A percentile compares a stretch with the other conserved stretches of the same genome.
phyloP scores from a whole-genome alignment of 2,329 filamentous ascomycete genomes.

The Xylaria sp. region DNA sequence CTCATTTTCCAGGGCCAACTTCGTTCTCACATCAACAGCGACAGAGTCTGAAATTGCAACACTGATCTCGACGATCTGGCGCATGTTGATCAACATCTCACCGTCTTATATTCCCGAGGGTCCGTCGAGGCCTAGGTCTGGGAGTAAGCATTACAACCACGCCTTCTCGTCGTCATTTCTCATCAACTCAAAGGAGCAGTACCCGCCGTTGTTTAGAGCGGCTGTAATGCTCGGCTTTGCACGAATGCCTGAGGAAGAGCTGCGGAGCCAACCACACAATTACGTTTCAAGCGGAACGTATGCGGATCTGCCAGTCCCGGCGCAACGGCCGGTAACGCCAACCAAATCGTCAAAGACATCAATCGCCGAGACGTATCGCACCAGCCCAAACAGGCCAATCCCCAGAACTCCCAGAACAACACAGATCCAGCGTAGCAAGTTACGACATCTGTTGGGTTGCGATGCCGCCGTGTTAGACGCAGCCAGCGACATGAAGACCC shows the following conservation, averaged over 20 bases:
- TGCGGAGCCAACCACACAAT: constrained; percentile 10
- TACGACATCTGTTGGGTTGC: constrained; percentile 42
- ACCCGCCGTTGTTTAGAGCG: constrained; percentile 40
- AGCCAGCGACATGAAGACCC: not conserved
- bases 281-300: constrained; percentile 36
- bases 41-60: constrained; percentile 63
- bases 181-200: constrained; percentile 36
- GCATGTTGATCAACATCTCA: constrained; percentile 58
- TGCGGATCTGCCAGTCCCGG: constrained; percentile 20
- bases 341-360: constrained; percentile 16
- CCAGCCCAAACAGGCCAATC: constrained; percentile 16
- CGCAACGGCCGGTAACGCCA: constrained; percentile 45
- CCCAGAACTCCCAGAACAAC: constrained; percentile 42
- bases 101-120: constrained; percentile 58
- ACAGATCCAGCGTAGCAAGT: constrained; percentile 48
- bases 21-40: constrained; percentile 65
- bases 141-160: constrained; percentile 14
- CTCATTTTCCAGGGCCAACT: constrained; percentile 63
- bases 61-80: constrained; percentile 64
- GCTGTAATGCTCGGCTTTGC: constrained; percentile 42
- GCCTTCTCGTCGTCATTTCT: constrained; percentile 36
- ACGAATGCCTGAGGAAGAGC: constrained; percentile 16
- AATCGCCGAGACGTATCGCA: constrained; percentile 49
- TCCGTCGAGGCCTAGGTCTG: constrained; percentile 13
- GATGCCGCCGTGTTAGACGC: constrained; percentile 24